Conservation (phyloP, 164 flowering plant genomes). For the Tetracentron sinense region DNA sequence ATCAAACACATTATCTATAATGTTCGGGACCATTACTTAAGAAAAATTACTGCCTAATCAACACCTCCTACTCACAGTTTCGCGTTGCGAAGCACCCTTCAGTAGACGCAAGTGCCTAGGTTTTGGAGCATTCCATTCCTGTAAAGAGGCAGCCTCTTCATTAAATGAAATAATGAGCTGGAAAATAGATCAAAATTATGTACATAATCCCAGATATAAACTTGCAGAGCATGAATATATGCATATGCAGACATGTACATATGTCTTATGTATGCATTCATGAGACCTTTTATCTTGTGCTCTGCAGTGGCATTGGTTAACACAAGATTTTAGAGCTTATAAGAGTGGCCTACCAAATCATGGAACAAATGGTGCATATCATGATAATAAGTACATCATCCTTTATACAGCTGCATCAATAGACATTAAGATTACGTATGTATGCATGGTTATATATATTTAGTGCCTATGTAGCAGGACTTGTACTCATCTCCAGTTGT, state of each 20-base stretch:
- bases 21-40: neutral
- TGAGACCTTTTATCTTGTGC: neutral
- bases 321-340: neutral
- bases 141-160: slow-evolving; percentile 10
- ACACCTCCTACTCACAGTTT: slow-evolving; percentile 45
- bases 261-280: neutral
- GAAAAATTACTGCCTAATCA: neutral
- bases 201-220: neutral
- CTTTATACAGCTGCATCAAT: no score
- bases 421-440: no score
- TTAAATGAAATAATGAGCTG: neutral
- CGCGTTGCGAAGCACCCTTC: slow-evolving; percentile 62
- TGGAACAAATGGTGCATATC: neutral
- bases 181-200: neutral
- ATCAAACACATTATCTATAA: neutral
- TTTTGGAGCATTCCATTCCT: slow-evolving; percentile 85
- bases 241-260: neutral
- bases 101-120: slow-evolving; percentile 69
- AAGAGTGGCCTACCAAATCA: neutral
- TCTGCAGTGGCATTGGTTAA: neutral
- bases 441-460: no score
- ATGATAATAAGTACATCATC: no score
- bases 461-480: no score
- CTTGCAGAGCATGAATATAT: neutral
- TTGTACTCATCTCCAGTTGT: no score